Percentiles rank a stretch among this genome's conserved stretches.
Evolutionary conservation across 1,139 yeast genomes (phyloP).

Genomic region (Saccharomyces hybrid): DNA sequence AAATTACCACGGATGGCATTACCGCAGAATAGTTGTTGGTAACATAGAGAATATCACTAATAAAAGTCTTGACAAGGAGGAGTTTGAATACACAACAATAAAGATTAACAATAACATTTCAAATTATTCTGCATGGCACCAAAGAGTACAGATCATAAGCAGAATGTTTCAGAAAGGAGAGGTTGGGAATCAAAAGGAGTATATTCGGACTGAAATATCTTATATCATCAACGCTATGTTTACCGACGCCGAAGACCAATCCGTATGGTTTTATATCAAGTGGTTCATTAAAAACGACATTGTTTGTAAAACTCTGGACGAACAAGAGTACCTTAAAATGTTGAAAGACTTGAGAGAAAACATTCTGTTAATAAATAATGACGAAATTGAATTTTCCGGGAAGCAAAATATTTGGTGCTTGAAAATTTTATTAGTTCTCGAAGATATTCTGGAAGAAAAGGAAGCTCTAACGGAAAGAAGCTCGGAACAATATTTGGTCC

Average conservation of each 20-base stretch:
- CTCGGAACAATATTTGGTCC: slow-evolving; percentile 33
- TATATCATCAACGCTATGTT: slow-evolving; percentile 76
- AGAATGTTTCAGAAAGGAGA: slow-evolving; percentile 36
- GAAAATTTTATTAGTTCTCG: slow-evolving; percentile 44
- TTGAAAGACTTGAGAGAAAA: slow-evolving; percentile 36
- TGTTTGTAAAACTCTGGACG: slow-evolving; percentile 19
- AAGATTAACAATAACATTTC: slow-evolving; percentile 79
- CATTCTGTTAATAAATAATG: slow-evolving; percentile 52
- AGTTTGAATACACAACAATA: slow-evolving; percentile 68
- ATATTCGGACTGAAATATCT: slow-evolving; percentile 53
- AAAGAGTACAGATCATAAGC: slow-evolving; percentile 65
- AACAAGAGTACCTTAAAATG: slow-evolving; percentile 28
- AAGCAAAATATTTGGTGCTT: slow-evolving; percentile 63
- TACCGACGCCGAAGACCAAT: slow-evolving; percentile 90
- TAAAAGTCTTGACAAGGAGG: slow-evolving; percentile 36
- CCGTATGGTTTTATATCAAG: slow-evolving; percentile 81
- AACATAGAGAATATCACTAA: slow-evolving; percentile 38
- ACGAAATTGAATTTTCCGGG: slow-evolving; percentile 49
- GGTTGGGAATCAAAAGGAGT: slow-evolving; percentile 24
- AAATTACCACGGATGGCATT: slow-evolving; percentile 95
- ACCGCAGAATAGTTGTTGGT: slow-evolving; percentile 63
- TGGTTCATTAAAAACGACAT: slow-evolving; percentile 66
- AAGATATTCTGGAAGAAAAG: slow-evolving; percentile 31
- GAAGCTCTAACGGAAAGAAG: slow-evolving; percentile 12
- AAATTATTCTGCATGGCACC: slow-evolving; percentile 95